Conservation (phyloP, 2,329 filamentous ascomycete species). For the Lasiodiplodia hormozganensis region DNA sequence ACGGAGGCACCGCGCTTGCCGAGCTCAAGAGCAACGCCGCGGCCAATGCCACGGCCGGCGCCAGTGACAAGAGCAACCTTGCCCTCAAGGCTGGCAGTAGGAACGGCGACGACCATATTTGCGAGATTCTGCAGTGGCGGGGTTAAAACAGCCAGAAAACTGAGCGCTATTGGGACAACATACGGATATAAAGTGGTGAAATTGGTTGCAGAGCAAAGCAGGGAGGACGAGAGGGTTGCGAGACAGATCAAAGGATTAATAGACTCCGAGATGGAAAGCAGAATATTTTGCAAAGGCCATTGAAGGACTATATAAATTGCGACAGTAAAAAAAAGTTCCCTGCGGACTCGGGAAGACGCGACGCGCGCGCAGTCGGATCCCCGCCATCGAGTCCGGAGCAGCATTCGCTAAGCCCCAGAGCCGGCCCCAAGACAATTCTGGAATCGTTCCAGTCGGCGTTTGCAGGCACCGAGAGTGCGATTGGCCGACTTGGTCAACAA, state of each 20-base stretch:
- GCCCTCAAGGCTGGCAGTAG: conserved; percentile 58
- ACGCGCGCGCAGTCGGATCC: conserved; percentile 23
- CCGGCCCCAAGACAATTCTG: conserved; percentile 8
- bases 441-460: conserved; percentile 20
- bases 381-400: conserved; percentile 18
- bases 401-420: background rate
- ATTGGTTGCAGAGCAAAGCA: background rate
- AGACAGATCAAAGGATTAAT: background rate
- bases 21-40: conserved; percentile 71
- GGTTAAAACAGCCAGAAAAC: background rate
- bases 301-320: conserved; percentile 16
- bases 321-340: conserved; percentile 12
- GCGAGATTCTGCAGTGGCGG: conserved; percentile 32
- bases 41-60: conserved; percentile 70
- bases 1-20: conserved; percentile 69
- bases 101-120: conserved; percentile 50
- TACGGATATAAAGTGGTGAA: conserved; percentile 10
- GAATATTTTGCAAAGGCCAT: background rate
- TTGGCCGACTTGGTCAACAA: background rate
- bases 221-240: background rate
- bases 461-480: background rate
- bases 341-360: conserved; percentile 10
- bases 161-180: background rate
- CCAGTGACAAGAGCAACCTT: conserved; percentile 68
- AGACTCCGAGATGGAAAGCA: background rate